Base-by-base conservation (phyloP, 805 yeast species). In the Suhomyces sp. region DNA sequence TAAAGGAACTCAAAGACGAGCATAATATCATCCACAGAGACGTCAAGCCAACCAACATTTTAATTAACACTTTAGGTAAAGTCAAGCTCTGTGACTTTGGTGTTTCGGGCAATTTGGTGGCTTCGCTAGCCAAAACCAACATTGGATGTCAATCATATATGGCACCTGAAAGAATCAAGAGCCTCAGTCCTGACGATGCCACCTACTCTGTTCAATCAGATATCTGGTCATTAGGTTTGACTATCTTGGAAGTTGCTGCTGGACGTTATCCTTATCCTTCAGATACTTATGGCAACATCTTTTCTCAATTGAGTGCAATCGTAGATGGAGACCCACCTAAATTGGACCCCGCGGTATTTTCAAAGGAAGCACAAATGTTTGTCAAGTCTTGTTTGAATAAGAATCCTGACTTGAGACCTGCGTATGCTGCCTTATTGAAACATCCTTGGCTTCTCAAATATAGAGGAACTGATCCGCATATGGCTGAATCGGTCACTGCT, bases 101-200 rank as follows among this genome's bases (percentile, higher is more conserved):
- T 49, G 99, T 93, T 20, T 83, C 91, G 49, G 98, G 98, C 17
- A 93, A 93, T 64, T 74, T 93, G 55, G 98, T 94, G 20, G 97
- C 97, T 2, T 89, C 97, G 0, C 77, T 93, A 60, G 98, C 98
- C 13, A 85, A 90, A 62, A 93, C 99, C 0, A 93, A 94, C 61
- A 90, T 93, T 58, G 99, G 99, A 4, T 93, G 99, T 70, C 99
- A 94, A 71, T 87, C 96, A 1, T 93, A 93, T 69, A 94, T 94
- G 98, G 98, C 98, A 1, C 99, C 99, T 1, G 99, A 93, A 66
- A 81, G 99, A 63, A 94, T 94, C 60, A 84, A 85, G 63, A 82
- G 88, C 0, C 61, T 79, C 54, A 84, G 75, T 56, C 93, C 91
- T 1, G 91, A 87, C 63, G 92, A 84, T 58, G 77, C 82, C 7